A percentile compares a stretch with the other conserved stretches of the same genome.
phyloP scores from a whole-genome alignment of 345 rosid species.

The Theobroma cacao region DNA sequence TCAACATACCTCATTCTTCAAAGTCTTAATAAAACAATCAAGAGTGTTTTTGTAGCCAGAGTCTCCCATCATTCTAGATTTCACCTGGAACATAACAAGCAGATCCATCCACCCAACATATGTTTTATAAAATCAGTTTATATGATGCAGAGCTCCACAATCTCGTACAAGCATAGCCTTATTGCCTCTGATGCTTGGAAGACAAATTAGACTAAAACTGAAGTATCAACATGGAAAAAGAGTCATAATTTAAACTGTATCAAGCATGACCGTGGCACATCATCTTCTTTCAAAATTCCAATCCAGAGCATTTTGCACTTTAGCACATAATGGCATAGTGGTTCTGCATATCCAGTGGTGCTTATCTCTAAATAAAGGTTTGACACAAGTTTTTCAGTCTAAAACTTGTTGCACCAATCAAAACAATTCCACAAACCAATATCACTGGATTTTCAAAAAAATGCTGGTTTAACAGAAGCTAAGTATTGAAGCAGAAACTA shows the following conservation, averaged over 20 bases:
- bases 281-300: background rate
- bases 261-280: background rate
- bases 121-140: background rate
- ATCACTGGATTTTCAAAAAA: background rate
- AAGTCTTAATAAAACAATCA: constrained; percentile 87
- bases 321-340: background rate
- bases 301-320: background rate
- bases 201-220: background rate
- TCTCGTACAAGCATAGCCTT: background rate
- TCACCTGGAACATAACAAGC: constrained; percentile 57
- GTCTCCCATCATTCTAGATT: constrained; percentile 99
- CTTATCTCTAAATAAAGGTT: background rate
- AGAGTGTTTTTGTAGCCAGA: constrained; percentile 79
- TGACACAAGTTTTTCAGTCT: background rate
- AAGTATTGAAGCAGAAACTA: background rate
- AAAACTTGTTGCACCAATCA: background rate
- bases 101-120: background rate
- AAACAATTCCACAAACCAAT: background rate
- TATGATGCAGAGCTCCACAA: background rate
- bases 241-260: background rate
- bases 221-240: background rate
- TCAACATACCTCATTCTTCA: constrained; percentile 70
- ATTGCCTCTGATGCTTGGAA: background rate
- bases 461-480: background rate
- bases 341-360: background rate